These are phyloP conservation scores for Tetrahymena borealis DNA, from an alignment of 73 alveolate species.

Conservation along the genomic window DNA sequence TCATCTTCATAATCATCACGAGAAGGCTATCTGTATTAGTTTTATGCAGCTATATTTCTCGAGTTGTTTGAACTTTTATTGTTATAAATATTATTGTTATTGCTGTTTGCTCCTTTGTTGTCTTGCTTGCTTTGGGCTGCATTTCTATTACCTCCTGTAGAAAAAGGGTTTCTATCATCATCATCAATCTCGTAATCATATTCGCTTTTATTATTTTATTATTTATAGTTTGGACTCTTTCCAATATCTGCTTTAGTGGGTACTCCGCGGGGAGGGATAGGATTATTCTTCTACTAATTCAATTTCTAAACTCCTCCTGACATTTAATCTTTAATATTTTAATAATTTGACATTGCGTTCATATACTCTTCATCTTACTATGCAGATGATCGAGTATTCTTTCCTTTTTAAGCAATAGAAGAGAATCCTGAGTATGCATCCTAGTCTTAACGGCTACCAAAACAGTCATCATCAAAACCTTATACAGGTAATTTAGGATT, in stretches of 20 bases:
- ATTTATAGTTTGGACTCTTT: background rate
- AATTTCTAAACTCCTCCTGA: background rate
- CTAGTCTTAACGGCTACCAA: background rate
- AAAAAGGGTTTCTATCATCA: background rate
- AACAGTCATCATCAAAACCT: background rate
- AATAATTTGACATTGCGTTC: background rate
- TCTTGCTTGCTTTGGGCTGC: too few relatives aligned
- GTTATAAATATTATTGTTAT: background rate
- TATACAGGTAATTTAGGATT: background rate
- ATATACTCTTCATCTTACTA: background rate
- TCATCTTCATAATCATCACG: background rate
- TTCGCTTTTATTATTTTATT: background rate
- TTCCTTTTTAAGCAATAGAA: background rate
- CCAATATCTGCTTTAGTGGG: background rate
- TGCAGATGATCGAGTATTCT: background rate
- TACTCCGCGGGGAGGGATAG: background rate
- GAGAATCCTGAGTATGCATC: background rate
- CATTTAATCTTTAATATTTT: background rate
- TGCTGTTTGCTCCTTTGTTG: too few relatives aligned
- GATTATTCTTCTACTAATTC: background rate
- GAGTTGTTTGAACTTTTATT: background rate
- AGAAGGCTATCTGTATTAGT: too few relatives aligned
- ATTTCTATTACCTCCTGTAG: background rate
- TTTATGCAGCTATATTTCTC: background rate
- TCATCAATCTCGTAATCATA: background rate